These are phyloP conservation scores for Pseudozyma pruni DNA, from an alignment of 1,284 basidiomycete species.

Conservation along the genomic window DNA sequence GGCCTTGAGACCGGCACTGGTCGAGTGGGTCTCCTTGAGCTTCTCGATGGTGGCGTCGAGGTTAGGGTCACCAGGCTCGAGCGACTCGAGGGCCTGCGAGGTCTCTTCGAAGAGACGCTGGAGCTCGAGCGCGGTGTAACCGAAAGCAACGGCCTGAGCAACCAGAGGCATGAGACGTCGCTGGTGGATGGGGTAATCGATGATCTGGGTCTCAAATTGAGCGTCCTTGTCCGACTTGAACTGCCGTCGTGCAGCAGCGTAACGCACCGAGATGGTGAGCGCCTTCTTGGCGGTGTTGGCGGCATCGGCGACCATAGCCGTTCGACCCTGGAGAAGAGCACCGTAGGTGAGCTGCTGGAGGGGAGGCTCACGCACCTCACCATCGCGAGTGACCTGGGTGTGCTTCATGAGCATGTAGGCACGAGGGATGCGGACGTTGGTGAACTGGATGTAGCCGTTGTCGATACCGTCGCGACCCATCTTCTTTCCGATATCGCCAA, in stretches of 20 bases:
- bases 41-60: constrained; percentile 69
- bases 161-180: constrained; percentile 73
- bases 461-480: constrained; percentile 73
- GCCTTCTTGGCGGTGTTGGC: constrained; percentile 72
- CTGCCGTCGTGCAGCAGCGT: constrained; percentile 73
- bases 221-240: constrained; percentile 69
- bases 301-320: constrained; percentile 72
- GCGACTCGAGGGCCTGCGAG: constrained; percentile 71
- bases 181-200: constrained; percentile 75
- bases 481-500: constrained; percentile 74
- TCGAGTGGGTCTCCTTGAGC: constrained; percentile 74
- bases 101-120: constrained; percentile 69
- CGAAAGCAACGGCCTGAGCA: constrained; percentile 73
- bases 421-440: constrained; percentile 73
- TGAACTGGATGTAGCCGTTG: constrained; percentile 70
- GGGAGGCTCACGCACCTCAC: constrained; percentile 70
- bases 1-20: constrained; percentile 73
- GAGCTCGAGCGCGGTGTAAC: constrained; percentile 71
- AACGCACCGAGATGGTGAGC: constrained; percentile 73
- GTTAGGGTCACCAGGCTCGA: constrained; percentile 70
- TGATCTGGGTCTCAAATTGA: constrained; percentile 71
- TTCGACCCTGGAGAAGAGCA: constrained; percentile 72
- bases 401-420: constrained; percentile 75
- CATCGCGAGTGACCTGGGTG: constrained; percentile 72
- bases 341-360: constrained; percentile 74